Base-by-base conservation (phyloP, 2,329 filamentous ascomycete species). In the Capronia epimyces region DNA sequence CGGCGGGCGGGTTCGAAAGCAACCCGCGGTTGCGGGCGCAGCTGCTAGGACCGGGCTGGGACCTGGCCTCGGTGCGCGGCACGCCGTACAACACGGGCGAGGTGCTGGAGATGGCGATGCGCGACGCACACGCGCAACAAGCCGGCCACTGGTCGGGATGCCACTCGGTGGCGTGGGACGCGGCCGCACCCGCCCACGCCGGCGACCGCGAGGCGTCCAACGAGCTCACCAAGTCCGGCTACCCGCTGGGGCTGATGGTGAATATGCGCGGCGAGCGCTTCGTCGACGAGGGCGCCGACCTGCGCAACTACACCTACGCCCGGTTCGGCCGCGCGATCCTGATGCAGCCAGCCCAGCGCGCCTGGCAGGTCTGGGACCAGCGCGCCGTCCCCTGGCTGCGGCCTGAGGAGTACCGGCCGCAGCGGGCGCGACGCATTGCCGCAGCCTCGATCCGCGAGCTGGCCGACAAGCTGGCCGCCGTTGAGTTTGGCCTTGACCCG, bases 261-360 rank as follows among this genome's bases (percentile, higher is more conserved):
- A 86, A 86, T 58, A 64, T 65, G 0, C 60, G 75, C 0, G 83
- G 82, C 0, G 61, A 74, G 36, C 71, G 83, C 1, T 86, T 86
- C 60, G 80, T 86, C 0, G 82, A 86, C 58, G 83, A 86, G 61
- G 83, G 82, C 0, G 59, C 78, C 7, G 82, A 86, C 57, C 64
- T 84, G 56, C 71, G 82, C 2, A 86, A 86, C 61, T 84, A 79
- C 60, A 86, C 82, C 0, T 86, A 86, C 58, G 83, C 82, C 21
- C 77, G 77, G 58, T 83, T 85, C 59, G 82, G 83, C 0, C 68
- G 74, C 12, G 80, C 76, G 8, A 83, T 86, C 42, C 67, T 85
- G 15, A 65, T 68, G 12, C 82, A 86, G 58, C 78, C 80, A 0
- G 72, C 73, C 0, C 72, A 78, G 4, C 63, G 76, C 7, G 82